Percentiles rank a stretch among this genome's conserved stretches.
These are phyloP conservation scores for Prunus mume DNA, from an alignment of 306 rosid species.

Conservation along the genomic window DNA sequence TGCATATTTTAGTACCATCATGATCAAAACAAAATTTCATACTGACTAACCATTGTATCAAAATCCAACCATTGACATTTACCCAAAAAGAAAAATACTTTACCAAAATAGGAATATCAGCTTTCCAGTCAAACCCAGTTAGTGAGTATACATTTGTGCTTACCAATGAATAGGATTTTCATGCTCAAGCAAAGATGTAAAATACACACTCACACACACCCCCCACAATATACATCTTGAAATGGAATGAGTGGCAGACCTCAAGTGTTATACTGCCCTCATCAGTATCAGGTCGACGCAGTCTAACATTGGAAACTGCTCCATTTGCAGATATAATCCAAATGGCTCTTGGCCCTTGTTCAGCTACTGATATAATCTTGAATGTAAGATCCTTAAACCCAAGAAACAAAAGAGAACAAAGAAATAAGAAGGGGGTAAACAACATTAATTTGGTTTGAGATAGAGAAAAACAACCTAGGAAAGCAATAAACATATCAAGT, in stretches of 20 bases:
- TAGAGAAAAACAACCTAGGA: not conserved
- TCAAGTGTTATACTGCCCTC: slow-evolving; percentile 72
- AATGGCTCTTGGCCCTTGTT: slow-evolving; percentile 83
- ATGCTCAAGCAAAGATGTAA: not conserved
- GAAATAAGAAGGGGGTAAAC: not conserved
- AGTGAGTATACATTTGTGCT: too few relatives aligned
- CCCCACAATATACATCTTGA: not conserved
- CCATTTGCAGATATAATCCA: slow-evolving; percentile 81
- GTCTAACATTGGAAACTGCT: slow-evolving; percentile 64
- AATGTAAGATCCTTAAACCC: slow-evolving; percentile 64
- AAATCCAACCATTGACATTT: too few relatives aligned
- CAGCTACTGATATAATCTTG: slow-evolving; percentile 71
- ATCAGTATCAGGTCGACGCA: slow-evolving; percentile 72
- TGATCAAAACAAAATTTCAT: not conserved
- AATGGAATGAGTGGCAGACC: slow-evolving; percentile 40
- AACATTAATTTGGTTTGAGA: slow-evolving; percentile 9
- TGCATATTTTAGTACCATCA: too few relatives aligned
- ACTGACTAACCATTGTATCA: too few relatives aligned
- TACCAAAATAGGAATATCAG: too few relatives aligned
- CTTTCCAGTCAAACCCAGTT: not conserved
- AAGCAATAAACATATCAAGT: not conserved
- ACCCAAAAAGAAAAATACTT: too few relatives aligned
- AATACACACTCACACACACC: not conserved
- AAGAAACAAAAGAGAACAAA: not conserved
- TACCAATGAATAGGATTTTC: too few relatives aligned